Conservation (phyloP, 306 rosid genomes). For the Pueraria montana region DNA sequence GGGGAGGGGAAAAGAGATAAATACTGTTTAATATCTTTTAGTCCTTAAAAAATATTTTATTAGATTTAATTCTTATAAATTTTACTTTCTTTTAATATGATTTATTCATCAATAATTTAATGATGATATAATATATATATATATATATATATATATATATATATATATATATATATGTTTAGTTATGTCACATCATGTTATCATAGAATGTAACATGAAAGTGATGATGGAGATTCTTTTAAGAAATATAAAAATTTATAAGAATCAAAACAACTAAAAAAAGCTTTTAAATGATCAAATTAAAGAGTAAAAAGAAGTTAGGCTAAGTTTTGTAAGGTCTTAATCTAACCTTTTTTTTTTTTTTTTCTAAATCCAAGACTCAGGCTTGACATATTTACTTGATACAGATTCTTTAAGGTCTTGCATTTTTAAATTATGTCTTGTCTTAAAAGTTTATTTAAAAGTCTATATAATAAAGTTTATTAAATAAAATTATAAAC, state of each 20-base stretch:
- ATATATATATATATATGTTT: too few species aligned
- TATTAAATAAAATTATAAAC: not conserved
- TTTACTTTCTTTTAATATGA: not conserved
- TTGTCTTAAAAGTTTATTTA: not conserved
- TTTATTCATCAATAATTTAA: not conserved
- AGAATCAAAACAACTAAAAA: not conserved
- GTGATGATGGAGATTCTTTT: not conserved
- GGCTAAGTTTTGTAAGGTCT: not conserved
- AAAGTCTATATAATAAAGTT: not conserved
- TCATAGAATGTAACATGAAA: not conserved
- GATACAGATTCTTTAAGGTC: not conserved
- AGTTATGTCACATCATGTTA: not conserved
- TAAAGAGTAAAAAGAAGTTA: not conserved
- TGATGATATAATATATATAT: not conserved
- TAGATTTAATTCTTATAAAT: not conserved
- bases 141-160: too few species aligned
- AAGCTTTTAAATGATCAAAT: not conserved
- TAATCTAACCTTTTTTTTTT: not conserved
- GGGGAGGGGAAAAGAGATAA: not conserved
- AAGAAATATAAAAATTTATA: not conserved
- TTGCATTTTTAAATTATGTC: not conserved
- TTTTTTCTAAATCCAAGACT: not conserved
- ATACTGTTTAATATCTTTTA: not conserved
- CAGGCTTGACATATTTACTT: not conserved
- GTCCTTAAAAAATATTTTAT: not conserved